Evolutionary conservation across 2,329 filamentous ascomycete genomes (phyloP), one percentile per base, ranked within the genome.

Genomic region (Trichophyton simii): DNA sequence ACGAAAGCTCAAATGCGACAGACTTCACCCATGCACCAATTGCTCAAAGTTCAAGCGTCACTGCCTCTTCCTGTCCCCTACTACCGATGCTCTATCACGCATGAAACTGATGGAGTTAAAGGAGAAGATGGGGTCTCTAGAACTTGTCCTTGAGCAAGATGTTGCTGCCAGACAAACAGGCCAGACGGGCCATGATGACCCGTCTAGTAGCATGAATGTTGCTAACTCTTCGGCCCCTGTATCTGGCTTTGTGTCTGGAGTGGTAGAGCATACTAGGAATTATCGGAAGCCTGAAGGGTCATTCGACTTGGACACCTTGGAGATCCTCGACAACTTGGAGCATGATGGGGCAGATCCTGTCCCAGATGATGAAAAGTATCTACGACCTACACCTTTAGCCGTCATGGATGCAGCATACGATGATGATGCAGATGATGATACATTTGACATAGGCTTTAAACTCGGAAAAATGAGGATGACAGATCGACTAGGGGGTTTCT

Each of bases 1-100:
- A 44, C 80, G 87, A 44, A 91, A 91, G 73, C 78, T 90, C 63
- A 88, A 87, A 72, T 91, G 88, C 75, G 85, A 88, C 75, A 88
- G 88, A 70, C 73, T 78, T 20, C 82, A 87, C 60, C 86, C 87
- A 63, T 91, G 87, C 70, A 78, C 78, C 66, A 88, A 87, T 70
- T 73, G 72, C 65, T 66, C 72, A 63, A 80, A 79, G 68, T 77
- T 78, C 55, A 73, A 71, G 22, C 77, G 80, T 25, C 79, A 82
- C 20, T 84, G 82, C 66, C 69, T 87, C 42, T 89, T 87, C 69
- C 78, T 89, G 41, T 82, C 84, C 1, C 81, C 84, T 0, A 81
- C 84, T 22, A 76, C 88, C n/a, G 87, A 90, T 71, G 80, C 86
- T 63, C 83, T 82, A 6, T 83, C 83, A 60, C 86, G 88, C 72